These are phyloP conservation scores for Stromatinia cepivora DNA, from an alignment of 2,329 filamentous ascomycete species.

Conservation along the genomic window DNA sequence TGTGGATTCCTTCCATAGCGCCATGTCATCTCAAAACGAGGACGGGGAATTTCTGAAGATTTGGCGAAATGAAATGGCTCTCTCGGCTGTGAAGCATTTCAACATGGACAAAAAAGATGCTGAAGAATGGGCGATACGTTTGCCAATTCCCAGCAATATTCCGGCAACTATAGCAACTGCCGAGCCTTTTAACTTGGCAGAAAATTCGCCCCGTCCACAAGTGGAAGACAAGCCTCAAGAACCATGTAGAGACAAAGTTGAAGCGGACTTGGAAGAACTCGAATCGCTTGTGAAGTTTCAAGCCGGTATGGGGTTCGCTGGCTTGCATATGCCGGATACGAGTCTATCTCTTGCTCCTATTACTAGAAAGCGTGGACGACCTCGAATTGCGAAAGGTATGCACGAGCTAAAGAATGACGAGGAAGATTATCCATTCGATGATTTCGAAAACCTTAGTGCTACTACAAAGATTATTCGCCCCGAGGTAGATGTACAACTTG, in stretches of 20 bases:
- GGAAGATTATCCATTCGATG: no score
- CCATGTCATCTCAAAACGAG: conserved; percentile 13
- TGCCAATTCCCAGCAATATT: neutral
- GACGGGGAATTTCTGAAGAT: neutral
- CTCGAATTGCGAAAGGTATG: neutral
- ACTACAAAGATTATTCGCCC: no score
- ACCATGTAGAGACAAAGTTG: neutral
- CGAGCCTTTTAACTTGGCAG: neutral
- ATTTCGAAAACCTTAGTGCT: no score
- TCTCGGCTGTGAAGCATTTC: conserved; percentile 22
- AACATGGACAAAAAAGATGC: conserved; percentile 14
- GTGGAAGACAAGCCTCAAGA: neutral
- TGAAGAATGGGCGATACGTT: conserved; percentile 5
- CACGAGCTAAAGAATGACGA: neutral
- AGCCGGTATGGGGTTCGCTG: neutral
- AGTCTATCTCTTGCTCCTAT: neutral
- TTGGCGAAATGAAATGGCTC: conserved; percentile 24
- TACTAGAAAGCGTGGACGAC: neutral
- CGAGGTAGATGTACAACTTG: no score
- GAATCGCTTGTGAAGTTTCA: neutral
- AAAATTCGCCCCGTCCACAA: neutral
- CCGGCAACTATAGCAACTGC: neutral
- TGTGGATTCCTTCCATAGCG: conserved; percentile 25
- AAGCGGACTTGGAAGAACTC: neutral
- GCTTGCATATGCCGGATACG: neutral